Evolutionary conservation across 148 eudicot genomes (phyloP), one percentile per base, ranked within the genome.

Genomic region (Rhododendron ferrugineum): DNA sequence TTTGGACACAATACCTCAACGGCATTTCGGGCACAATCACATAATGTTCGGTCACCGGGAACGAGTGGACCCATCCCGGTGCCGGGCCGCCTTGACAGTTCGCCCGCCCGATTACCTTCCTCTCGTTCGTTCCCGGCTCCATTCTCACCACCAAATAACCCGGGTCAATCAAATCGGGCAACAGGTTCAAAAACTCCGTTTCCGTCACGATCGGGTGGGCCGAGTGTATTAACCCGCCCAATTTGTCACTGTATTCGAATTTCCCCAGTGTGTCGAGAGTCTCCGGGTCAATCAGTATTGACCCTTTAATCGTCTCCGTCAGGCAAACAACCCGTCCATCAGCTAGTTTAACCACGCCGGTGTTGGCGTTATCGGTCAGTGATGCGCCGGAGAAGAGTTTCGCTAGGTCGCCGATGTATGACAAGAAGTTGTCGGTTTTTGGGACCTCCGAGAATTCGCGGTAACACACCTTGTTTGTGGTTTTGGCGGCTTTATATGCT

Each of bases 11-110:
- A 87, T 97, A 95, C 84, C 99, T 92, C 86, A 97, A 86, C 11
- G 99, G 95, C 99, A 97, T 97, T 86, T 97, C 99, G 3, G 99
- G 99, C 47, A 97, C 95, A 47, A 97, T 83, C 10, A 97, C 90
- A 68, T 94, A 97, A 84, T 95, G 92, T 58, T 97, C 98, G 0
- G 99, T 97, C 86, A 95, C 95, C 0, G 99, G 96, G 37, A 95
- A 97, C 18, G 99, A 97, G 87, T 97, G 99, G 84, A 95, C 99
- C 99, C 99, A 97, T 7, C 99, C 99, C 0, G 98, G 98, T 0
- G 96, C 88, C 0, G 94, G 95, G 15, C 99, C 97, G 0, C 98
- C 98, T 7, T 94, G 89, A 79, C 99, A 97, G 36, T 88, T 86
- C 0, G 93, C 94, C 80, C 99, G 85, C 0, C 99, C 99, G 26